Evolutionary conservation across 2,329 filamentous ascomycete species (phyloP), one percentile per base, ranked within the genome.

Genomic region (Gaeumannomyces sp.): DNA sequence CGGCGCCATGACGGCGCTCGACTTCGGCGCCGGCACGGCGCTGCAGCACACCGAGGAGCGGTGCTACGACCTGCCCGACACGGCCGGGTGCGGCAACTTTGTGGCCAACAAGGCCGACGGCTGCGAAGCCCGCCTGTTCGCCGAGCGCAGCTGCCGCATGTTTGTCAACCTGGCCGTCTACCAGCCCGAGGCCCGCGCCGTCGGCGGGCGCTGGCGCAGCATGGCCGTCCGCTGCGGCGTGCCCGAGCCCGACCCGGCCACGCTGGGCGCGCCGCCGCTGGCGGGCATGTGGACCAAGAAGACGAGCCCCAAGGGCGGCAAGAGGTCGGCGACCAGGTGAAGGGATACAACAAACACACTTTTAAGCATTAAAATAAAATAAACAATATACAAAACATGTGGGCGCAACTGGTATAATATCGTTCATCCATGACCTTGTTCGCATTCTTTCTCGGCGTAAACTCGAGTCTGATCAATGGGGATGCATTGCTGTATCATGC

Each of bases 161-260:
- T 78, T 75, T 53, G 64, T 72, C 8, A 78, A 78, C 62, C 68
- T 76, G 25, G 76, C 74, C 14, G 76, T 78, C 2, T 78, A 78
- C 62, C 70, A 73, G 45, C 73, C 73, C 3, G 75, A 77, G 67
- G 59, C 68, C 13, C 68, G 71, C 60, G 69, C 74, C 1, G 70
- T 77, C 0, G 76, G 76, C 1, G 76, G 76, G 2, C 63, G 69
- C 25, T 71, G 76, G 64, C 68, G 76, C 53, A 78, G 76, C 65
- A 65, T 77, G 13, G 72, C 73, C 65, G 70, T 78, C 28, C 65
- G 68, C 56, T 78, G 76, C 31, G 76, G 76, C 5, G 69, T 78
- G 38, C 66, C 66, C 19, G 61, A 66, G 64, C 70, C 68, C 13
- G 70, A 70, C 29, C 65, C 67, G 62, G 70, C 31, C 66, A 70